Evolutionary conservation across 371 early-diverging fungal genomes (phyloP).

Genomic region (Blyttiomyces sp.): DNA sequence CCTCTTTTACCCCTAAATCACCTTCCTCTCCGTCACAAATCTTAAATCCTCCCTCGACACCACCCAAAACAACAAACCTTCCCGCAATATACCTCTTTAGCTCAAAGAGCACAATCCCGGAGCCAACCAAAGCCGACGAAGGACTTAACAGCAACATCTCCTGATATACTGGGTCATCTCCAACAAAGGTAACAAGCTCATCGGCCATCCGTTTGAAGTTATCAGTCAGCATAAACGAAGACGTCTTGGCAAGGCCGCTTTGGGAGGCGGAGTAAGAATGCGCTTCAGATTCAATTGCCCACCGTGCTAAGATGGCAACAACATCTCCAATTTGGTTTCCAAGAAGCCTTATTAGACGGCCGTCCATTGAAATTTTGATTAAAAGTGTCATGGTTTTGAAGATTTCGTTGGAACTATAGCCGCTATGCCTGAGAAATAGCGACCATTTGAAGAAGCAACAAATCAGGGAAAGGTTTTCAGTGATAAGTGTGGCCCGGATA

Average conservation of each 20-base stretch:
- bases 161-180: conserved; percentile 9
- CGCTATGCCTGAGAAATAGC: neutral
- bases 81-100: conserved; percentile 1
- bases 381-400: conserved; percentile 2
- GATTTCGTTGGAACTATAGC: neutral
- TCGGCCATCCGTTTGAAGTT: no score
- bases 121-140: conserved; percentile 5
- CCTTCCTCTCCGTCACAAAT: neutral
- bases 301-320: neutral
- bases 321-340: conserved; percentile 6
- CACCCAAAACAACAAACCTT: conserved; percentile 1
- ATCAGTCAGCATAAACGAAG: no score
- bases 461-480: neutral
- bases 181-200: neutral
- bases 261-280: neutral
- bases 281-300: neutral
- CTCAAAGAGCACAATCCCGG: conserved; percentile 1
- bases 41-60: conserved; percentile 3
- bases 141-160: neutral
- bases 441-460: neutral
- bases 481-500: no score
- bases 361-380: conserved; percentile 10
- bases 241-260: neutral
- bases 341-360: neutral
- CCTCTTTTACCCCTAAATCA: no score